Evolutionary conservation across 2,329 filamentous ascomycete genomes (phyloP), one percentile per base, ranked within the genome.

Genomic region (Fusarium compactum): DNA sequence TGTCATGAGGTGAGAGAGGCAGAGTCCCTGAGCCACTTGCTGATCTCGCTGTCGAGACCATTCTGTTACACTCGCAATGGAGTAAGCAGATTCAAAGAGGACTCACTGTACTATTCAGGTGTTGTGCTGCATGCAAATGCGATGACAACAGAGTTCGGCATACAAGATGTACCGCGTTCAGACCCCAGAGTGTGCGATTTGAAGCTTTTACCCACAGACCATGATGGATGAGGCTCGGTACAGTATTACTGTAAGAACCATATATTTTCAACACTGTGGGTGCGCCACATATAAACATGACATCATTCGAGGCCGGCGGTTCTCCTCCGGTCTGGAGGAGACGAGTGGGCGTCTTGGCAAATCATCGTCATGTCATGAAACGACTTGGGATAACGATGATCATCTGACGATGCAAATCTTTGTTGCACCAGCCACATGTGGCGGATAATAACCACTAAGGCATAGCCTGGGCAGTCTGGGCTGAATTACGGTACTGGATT

Each of bases 241-340:
- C n/a, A 18, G 48, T 25, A 20, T 11, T n/a, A 6, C 11, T 20
- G 11, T 61, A 38, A 12, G 24, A 34, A 10, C 12, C 18, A 25
- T 15, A 43, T 9, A 2, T n/a, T 14, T n/a, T 27, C 12, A 41
- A 40, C 58, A 74, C 61, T 69, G 69, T 73, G 24, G 20, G 56
- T 27, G 45, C 68, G 72, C 72, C 70, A 70, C 68, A 74, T 12
- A 25, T 24, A 11, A 41, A 25, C 12, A 27, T 75, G 73, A 74
- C 67, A 74, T 75, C 73, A 75, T 75, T 30, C 32, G 38, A 20
- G 30, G 52, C 62, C 65, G 71, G 73, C 29, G 58, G 10, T 27
- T 57, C 58, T 59, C 55, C 71, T 74, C 73, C 73, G 72, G 60
- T 7, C 27, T 45, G 34, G 56, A 18, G 32, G 43, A 56, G 29